A percentile compares a stretch with the other conserved stretches of the same genome.
Evolutionary conservation across 2,329 filamentous ascomycete genomes (phyloP).

Genomic region (Fusarium sp.): DNA sequence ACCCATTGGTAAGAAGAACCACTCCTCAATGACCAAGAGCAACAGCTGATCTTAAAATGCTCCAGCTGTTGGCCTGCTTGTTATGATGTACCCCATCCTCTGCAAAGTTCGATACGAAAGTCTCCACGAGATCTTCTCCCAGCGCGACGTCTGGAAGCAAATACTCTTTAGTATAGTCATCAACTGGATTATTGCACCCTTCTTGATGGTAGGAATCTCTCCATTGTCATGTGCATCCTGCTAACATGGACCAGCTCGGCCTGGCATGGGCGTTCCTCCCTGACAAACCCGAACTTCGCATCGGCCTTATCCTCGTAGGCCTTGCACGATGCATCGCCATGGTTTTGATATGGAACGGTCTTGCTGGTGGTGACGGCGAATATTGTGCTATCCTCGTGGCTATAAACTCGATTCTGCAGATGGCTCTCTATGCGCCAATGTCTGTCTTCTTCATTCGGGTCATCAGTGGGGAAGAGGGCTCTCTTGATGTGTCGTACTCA

Average conservation of each 20-base stretch:
- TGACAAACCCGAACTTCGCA: slow-evolving; percentile 69
- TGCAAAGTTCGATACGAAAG: slow-evolving; percentile 88
- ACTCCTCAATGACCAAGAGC: no score
- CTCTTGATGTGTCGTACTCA: slow-evolving; percentile 67
- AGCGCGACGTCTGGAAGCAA: slow-evolving; percentile 80
- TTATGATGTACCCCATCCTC: slow-evolving; percentile 96
- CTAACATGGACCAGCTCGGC: slow-evolving; percentile 62
- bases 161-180: slow-evolving; percentile 81
- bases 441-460: slow-evolving; percentile 79
- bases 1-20: slow-evolving; percentile 69
- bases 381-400: slow-evolving; percentile 88
- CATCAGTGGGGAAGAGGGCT: slow-evolving; percentile 67
- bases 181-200: slow-evolving; percentile 87
- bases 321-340: slow-evolving; percentile 76
- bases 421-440: slow-evolving; percentile 79
- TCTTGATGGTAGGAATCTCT: slow-evolving; percentile 77
- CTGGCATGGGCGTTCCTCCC: slow-evolving; percentile 79
- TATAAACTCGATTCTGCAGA: slow-evolving; percentile 81
- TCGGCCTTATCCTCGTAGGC: slow-evolving; percentile 85
- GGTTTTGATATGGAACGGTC: slow-evolving; percentile 77
- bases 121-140: slow-evolving; percentile 75
- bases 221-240: neutral
- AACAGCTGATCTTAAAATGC: no score
- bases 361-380: slow-evolving; percentile 81
- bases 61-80: slow-evolving; percentile 80